Percentiles rank a stretch among this genome's conserved stretches.
Conservation (phyloP, 345 rosid genomes). For the Aurinia saxatilis region DNA sequence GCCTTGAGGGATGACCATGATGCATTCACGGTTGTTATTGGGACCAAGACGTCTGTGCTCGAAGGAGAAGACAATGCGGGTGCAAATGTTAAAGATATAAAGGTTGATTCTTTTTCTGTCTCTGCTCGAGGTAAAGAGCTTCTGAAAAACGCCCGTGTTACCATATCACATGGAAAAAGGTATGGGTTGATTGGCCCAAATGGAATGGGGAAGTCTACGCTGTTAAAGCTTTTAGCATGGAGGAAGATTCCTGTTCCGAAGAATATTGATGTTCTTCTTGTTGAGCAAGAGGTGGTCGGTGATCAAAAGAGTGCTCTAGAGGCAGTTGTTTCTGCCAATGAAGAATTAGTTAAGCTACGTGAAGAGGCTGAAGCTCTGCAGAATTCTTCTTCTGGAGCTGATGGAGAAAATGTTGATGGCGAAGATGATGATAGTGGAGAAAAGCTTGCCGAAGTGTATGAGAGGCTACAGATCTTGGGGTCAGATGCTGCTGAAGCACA, state of each 20-base stretch:
- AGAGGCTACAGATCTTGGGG: conserved; percentile 76
- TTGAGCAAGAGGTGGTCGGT: conserved; percentile 92
- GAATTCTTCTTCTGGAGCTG: conserved; percentile 31
- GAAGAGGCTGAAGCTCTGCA: conserved; percentile 60
- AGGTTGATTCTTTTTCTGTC: conserved; percentile 82
- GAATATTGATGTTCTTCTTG: conserved; percentile 91
- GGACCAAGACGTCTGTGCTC: conserved; percentile 76
- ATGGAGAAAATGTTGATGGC: conserved; percentile 37
- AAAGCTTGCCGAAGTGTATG: conserved; percentile 77
- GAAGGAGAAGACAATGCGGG: conserved; percentile 82
- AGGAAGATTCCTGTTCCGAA: conserved; percentile 94
- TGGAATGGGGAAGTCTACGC: conserved; percentile 94
- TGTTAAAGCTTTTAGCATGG: conserved; percentile 94
- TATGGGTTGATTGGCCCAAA: conserved; percentile 96
- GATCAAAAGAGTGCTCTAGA: conserved; percentile 76
- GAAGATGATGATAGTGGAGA: conserved; percentile 64
- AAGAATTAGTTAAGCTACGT: conserved; percentile 63
- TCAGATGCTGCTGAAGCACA: conserved; percentile 96
- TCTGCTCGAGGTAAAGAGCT: conserved; percentile 95
- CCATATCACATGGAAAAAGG: conserved; percentile 91
- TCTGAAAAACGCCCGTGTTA: conserved; percentile 72
- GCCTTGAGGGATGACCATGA: conserved; percentile 91
- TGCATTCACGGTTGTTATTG: conserved; percentile 92
- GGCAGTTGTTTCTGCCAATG: conserved; percentile 91
- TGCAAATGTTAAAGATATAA: conserved; percentile 88